Evolutionary conservation across 169 alveolate genomes (phyloP).

Genomic region (Babesia bigemina): DNA sequence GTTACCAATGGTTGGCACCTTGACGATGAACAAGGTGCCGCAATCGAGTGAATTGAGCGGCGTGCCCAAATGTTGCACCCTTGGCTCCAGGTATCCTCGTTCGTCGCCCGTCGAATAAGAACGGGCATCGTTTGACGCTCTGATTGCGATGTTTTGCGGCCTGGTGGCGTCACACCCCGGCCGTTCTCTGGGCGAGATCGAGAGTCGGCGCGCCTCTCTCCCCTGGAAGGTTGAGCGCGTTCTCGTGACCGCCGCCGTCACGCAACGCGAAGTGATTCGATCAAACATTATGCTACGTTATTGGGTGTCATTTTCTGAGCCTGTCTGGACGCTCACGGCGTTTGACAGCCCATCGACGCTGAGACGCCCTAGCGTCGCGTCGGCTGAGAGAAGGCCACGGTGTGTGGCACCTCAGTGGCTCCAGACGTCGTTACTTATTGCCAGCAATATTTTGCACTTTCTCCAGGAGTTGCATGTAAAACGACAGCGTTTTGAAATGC

Average conservation of each 20-base stretch:
- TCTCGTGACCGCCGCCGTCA: neutral
- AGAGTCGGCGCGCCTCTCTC: neutral
- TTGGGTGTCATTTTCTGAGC: neutral
- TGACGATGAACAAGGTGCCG: conserved; percentile 39
- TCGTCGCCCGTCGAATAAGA: conserved; percentile 2
- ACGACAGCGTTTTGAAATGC: conserved; percentile 43
- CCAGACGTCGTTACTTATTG: neutral
- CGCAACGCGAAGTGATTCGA: neutral
- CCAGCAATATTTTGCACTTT: conserved; percentile 4
- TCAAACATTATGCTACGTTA: conserved; percentile 23
- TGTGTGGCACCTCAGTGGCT: neutral
- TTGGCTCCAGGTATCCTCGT: conserved; percentile 7
- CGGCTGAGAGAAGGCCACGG: neutral
- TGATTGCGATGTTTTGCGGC: neutral
- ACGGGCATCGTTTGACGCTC: neutral
- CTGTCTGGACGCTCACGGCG: neutral
- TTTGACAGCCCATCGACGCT: neutral
- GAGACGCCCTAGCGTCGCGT: no score
- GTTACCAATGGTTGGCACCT: conserved; percentile 50
- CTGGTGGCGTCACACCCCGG: neutral
- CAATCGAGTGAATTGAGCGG: conserved; percentile 10
- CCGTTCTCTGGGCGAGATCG: neutral
- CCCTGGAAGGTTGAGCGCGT: neutral
- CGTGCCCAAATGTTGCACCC: neutral
- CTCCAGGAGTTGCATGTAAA: conserved; percentile 47